These are phyloP conservation scores for Poa pratensis DNA, from an alignment of 176 grass and related monocot species.

Conservation along the genomic window DNA sequence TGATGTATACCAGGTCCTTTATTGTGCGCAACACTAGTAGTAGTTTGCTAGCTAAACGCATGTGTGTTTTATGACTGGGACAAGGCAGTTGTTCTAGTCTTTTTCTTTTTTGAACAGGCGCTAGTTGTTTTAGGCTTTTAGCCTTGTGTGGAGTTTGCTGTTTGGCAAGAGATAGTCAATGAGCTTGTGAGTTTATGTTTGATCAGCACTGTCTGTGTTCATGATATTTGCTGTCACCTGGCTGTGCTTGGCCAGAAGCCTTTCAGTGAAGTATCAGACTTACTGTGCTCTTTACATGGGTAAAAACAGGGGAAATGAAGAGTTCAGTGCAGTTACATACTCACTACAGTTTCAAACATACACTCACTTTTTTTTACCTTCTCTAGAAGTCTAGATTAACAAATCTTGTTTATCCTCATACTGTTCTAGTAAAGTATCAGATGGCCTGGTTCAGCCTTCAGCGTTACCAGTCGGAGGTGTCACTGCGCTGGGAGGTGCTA, in stretches of 20 bases:
- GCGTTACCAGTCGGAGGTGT: slow-evolving; percentile 70
- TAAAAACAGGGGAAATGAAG: slow-evolving; percentile 4
- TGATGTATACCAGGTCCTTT: slow-evolving; percentile 17
- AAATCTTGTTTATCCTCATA: slow-evolving; percentile 15
- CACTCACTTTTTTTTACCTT: slow-evolving; percentile 30
- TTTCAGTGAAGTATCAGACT: slow-evolving; percentile 37
- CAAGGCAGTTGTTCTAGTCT: neutral
- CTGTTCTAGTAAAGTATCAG: slow-evolving; percentile 25
- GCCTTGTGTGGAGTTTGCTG: neutral
- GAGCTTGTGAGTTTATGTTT: slow-evolving; percentile 35
- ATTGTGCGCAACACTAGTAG: slow-evolving; percentile 26
- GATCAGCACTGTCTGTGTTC: slow-evolving; percentile 14
- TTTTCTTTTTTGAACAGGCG: neutral
- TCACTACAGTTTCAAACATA: slow-evolving; percentile 21
- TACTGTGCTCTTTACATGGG: neutral
- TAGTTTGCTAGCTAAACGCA: slow-evolving; percentile 25
- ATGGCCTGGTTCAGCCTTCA: neutral
- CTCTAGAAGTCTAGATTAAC: slow-evolving; percentile 30
- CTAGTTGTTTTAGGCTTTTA: slow-evolving; percentile 1
- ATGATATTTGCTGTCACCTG: slow-evolving; percentile 10
- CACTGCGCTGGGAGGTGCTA: slow-evolving; percentile 57
- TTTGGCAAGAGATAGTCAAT: neutral
- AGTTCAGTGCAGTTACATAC: neutral
- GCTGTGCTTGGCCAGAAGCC: neutral
- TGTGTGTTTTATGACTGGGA: too few species aligned